phyloP scores from a whole-genome alignment of 2,329 filamentous ascomycete genomes.

The Ophiostoma ulmi region DNA sequence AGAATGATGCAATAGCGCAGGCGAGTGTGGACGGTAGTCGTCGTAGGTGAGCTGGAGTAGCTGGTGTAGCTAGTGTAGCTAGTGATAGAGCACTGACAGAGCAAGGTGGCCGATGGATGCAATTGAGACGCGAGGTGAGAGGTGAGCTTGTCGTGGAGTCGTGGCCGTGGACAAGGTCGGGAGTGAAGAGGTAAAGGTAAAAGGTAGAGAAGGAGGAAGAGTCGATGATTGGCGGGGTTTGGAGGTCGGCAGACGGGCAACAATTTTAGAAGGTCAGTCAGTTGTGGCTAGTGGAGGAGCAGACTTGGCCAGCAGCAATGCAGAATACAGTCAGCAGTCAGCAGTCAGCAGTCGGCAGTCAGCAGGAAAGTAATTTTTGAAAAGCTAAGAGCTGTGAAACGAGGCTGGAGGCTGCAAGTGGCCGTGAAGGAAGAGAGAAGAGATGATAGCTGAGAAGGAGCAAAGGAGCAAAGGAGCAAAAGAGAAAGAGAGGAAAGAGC shows the following conservation, averaged over 20 bases:
- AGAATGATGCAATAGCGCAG: conserved; percentile 9
- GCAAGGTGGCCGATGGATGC: background rate
- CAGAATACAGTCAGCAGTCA: background rate
- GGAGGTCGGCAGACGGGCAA: background rate
- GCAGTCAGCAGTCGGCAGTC: background rate
- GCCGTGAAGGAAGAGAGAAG: background rate
- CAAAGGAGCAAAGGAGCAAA: background rate
- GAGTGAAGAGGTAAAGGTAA: background rate
- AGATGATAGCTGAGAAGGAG: background rate
- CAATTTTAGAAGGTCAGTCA: background rate
- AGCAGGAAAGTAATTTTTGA: background rate
- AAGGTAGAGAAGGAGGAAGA: background rate
- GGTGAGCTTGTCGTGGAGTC: background rate
- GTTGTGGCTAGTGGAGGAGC: background rate
- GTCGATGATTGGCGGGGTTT: conserved; percentile 14
- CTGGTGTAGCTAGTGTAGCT: background rate
- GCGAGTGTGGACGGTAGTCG: background rate
- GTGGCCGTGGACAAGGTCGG: background rate
- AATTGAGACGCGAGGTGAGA: background rate
- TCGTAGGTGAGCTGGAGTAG: background rate
- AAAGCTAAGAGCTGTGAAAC: background rate
- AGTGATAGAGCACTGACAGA: background rate
- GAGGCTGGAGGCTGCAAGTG: background rate
- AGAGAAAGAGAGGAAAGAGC: background rate
- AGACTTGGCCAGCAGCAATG: background rate